Conservation (phyloP, 164 flowering plant species). For the Liriodendron chinense region DNA sequence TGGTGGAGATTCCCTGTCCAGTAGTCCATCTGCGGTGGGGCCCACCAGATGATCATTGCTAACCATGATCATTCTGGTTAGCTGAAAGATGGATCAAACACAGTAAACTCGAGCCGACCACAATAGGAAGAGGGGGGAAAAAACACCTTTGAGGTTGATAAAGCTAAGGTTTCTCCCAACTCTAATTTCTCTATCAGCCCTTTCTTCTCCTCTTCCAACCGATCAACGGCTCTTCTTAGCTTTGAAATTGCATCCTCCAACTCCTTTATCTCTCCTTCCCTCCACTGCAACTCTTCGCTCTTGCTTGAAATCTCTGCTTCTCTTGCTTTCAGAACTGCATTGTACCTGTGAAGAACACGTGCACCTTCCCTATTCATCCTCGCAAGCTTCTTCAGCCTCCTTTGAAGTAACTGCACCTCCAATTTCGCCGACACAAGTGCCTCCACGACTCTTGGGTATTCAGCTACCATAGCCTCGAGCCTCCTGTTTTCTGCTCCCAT, state of each 20-base stretch:
- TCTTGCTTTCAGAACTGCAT: slow-evolving; percentile 28
- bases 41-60: too few species aligned
- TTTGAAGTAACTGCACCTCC: slow-evolving; percentile 35
- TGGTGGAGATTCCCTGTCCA: too few species aligned
- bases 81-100: neutral
- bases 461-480: slow-evolving; percentile 29
- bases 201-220: slow-evolving; percentile 40
- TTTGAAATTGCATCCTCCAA: slow-evolving; percentile 36
- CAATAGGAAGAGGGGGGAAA: neutral
- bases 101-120: neutral
- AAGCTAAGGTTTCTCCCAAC: slow-evolving; percentile 24
- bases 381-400: slow-evolving; percentile 46
- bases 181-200: slow-evolving; percentile 35
- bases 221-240: slow-evolving; percentile 20
- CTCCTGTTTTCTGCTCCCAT: slow-evolving; percentile 37
- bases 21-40: too few species aligned
- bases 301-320: slow-evolving; percentile 37
- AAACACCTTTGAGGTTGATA: slow-evolving; percentile 33
- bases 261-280: slow-evolving; percentile 18
- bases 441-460: slow-evolving; percentile 25
- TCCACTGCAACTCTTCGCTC: slow-evolving; percentile 27
- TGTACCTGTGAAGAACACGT: slow-evolving; percentile 18
- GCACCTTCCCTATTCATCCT: slow-evolving; percentile 24
- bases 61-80: too few species aligned
- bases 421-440: slow-evolving; percentile 28